Base-by-base conservation (phyloP, 179 eudicot genomes). In the Sideroxylon spinosum region DNA sequence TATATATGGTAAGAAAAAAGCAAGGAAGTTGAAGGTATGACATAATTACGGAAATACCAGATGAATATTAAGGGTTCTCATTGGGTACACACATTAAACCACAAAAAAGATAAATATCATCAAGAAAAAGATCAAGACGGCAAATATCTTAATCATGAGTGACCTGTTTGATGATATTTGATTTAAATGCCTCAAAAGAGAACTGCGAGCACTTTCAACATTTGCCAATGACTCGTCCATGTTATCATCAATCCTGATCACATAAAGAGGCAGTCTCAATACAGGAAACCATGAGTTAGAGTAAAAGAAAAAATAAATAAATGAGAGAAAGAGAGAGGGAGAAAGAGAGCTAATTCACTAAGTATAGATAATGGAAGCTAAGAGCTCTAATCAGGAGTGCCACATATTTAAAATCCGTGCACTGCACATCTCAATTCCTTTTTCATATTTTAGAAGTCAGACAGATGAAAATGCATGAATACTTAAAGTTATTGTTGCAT, bases 121-220 rank as follows among this genome's bases (percentile, higher is more conserved):
- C 69, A 93, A 76, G 84, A 91, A 95, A 62, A 95, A 79, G 32
- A 95, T 87, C 76, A 95, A 68, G 68, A 93, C 79, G 46, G 88
- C 87, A 82, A 95, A 93, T 68, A 95, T 86, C 85, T 95, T 95
- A 80, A 95, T 86, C 85, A 95, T 75, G 81, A 95, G 92, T 86
- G 91, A 88, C 88, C 98, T 88, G 90, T 95, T 93, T 69, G 98
- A 93, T 56, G 97, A 89, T 83, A 95, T 90, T 26, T 84, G 84
- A 49, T 89, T 90, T 65, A 95, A 81, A 82, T 95, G 87, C 86
- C 88, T 95, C 81, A 91, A 69, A 70, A 95, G 82, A 78, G 94
- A 83, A 76, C 87, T 83, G 23, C 91, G 92, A 78, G 98, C 98
- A 77, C 93, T 90, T 82, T 95, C 98, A 77, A 95, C 98, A 82